Evolutionary conservation across 371 early-diverging fungal genomes (phyloP).

Genomic region (Apophysomyces sp.): DNA sequence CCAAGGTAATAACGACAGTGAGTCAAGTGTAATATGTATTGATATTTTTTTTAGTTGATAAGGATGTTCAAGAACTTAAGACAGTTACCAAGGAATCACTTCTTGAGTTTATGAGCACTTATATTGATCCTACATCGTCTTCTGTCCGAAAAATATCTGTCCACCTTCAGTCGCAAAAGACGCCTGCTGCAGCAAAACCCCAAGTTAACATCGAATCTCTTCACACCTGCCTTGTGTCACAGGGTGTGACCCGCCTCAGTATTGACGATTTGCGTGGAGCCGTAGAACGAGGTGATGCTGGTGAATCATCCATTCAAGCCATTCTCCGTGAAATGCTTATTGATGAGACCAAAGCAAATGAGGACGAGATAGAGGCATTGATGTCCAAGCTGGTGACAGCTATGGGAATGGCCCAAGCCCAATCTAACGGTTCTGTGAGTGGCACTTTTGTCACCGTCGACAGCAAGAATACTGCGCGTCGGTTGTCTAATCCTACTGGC

Average conservation of each 20-base stretch:
- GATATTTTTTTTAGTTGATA: slow-evolving; percentile 32
- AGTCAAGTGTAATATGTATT: neutral
- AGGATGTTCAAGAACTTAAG: slow-evolving; percentile 60
- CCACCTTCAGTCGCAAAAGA: slow-evolving; percentile 67
- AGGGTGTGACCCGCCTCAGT: slow-evolving; percentile 24
- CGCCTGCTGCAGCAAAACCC: slow-evolving; percentile 21
- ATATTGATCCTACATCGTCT: slow-evolving; percentile 57
- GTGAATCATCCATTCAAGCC: slow-evolving; percentile 36
- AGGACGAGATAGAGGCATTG: slow-evolving; percentile 35
- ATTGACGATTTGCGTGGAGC: slow-evolving; percentile 48
- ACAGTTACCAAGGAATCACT: slow-evolving; percentile 44
- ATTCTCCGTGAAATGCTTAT: slow-evolving; percentile 42
- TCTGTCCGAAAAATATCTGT: slow-evolving; percentile 64
- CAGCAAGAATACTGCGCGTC: slow-evolving; percentile 43
- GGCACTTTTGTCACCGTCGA: slow-evolving; percentile 47
- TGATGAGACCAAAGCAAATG: slow-evolving; percentile 48
- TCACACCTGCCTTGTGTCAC: slow-evolving; percentile 27
- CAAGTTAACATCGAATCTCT: slow-evolving; percentile 52
- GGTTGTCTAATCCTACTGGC: slow-evolving; percentile 25
- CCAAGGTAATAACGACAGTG: slow-evolving; percentile 27
- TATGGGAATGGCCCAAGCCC: slow-evolving; percentile 35
- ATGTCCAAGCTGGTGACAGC: slow-evolving; percentile 42
- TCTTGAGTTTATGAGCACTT: slow-evolving; percentile 59
- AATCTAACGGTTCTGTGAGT: slow-evolving; percentile 11
- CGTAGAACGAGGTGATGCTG: slow-evolving; percentile 44